Percentiles rank a stretch among this genome's conserved stretches.
Conservation (phyloP, 192 early-diverging fungal species). For the Umbelopsis ramanniana region DNA sequence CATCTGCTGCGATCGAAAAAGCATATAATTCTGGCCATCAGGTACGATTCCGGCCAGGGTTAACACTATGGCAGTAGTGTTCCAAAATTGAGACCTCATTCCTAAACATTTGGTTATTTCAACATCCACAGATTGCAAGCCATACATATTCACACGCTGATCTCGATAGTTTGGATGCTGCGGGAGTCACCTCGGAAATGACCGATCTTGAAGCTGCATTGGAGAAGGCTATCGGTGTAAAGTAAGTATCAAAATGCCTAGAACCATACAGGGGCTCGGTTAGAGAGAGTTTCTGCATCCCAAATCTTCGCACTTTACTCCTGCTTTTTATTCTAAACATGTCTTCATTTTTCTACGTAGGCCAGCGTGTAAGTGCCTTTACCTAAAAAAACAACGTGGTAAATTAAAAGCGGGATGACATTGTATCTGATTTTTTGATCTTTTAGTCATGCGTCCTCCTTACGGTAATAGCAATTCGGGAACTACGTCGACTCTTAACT, state of each 20-base stretch:
- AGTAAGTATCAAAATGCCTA: constrained; percentile 11
- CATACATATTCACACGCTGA: constrained; percentile 53
- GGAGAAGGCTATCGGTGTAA: constrained; percentile 6
- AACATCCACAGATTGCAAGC: constrained; percentile 43
- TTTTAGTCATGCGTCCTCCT: constrained; percentile 45
- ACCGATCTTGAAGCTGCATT: constrained; percentile 29
- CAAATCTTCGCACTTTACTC: background rate
- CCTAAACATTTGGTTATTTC: background rate
- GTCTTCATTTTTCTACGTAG: background rate
- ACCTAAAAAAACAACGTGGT: background rate
- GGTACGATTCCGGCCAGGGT: background rate
- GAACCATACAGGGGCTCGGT: background rate
- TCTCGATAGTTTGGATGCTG: constrained; percentile 24
- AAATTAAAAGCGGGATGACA: background rate
- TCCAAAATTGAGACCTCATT: background rate
- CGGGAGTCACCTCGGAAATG: constrained; percentile 32
- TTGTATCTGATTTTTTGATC: no score
- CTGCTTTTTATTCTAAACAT: constrained; percentile 6
- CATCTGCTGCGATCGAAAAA: constrained; percentile 29
- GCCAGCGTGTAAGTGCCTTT: constrained; percentile 27
- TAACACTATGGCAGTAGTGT: no score
- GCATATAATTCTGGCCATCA: constrained; percentile 40
- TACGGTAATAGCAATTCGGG: constrained; percentile 40
- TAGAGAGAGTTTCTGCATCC: background rate
- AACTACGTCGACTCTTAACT: constrained; percentile 26